Evolutionary conservation across 176 grass and related monocot species (phyloP), one percentile per base, ranked within the genome.

Genomic region (Rhynchospora tenuis): DNA sequence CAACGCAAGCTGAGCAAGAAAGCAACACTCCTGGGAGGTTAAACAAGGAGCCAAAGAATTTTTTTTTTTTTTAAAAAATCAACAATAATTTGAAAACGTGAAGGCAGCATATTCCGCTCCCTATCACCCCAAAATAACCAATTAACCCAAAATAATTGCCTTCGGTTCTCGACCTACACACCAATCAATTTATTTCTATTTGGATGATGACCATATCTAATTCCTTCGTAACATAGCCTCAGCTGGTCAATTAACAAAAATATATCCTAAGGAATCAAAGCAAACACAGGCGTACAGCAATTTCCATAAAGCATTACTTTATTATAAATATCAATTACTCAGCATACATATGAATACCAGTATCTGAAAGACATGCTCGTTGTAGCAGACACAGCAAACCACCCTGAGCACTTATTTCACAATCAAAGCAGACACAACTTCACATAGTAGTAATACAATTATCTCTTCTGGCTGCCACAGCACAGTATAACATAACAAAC

Each of bases 401-500:
- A 89, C 87, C 65, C 67, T 77, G 87, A 82, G 46, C 87, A 61
- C 20, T 85, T 85, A 85, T 85, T 85, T 89, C 47, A 59, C 68
- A 81, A n/a, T 48, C 50, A 51, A 45, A 42, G 62, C 14, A 58
- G 6, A 71, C 29, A 65, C 38, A 19, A 84, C 71, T 43, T 19
- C 45, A 59, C 14, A 85, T 65, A 42, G 55, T 19, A 59, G 29
- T 51, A 74, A 22, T 27, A 85, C 13, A 26, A 80, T 19, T 29
- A 71, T 75, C 71, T 85, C 52, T 44, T 63, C 78, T 47, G 31
- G 27, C 78, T 77, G 50, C 73, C 48, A 55, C 10, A 73, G 22
- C 44, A 13, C 45, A 56, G 2, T 10, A 55, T 56, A 56, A 15
- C 11, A 24, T 75, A 47, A 70, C 12, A 81, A 59, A 19, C 10